Conservation (phyloP, 1,284 basidiomycete species). For the Trichosporon sp. region DNA sequence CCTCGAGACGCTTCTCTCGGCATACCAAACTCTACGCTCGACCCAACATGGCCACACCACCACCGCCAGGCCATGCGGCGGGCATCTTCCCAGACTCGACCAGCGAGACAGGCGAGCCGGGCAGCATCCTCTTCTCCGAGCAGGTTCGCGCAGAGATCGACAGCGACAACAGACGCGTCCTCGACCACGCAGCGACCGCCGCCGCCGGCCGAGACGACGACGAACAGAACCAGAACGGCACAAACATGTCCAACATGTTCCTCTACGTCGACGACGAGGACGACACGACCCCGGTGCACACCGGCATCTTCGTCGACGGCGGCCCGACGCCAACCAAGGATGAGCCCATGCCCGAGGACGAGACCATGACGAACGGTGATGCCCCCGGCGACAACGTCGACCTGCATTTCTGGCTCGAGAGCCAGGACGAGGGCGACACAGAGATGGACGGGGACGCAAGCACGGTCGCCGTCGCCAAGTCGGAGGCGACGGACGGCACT, state of each 20-base stretch:
- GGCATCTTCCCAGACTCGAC: slow-evolving; percentile 16
- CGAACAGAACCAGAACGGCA: neutral
- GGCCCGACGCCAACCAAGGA: slow-evolving; percentile 15
- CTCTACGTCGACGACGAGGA: slow-evolving; percentile 5
- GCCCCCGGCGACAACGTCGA: slow-evolving; percentile 27
- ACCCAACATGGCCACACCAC: slow-evolving; percentile 1
- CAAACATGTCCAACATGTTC: neutral
- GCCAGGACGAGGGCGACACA: slow-evolving; percentile 21
- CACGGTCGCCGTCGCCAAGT: neutral
- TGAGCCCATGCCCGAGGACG: slow-evolving; percentile 26
- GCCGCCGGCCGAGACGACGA: neutral
- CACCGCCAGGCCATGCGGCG: neutral
- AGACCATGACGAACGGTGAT: slow-evolving; percentile 20
- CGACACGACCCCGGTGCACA: neutral
- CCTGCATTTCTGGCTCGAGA: slow-evolving; percentile 33
- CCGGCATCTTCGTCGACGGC: slow-evolving; percentile 4
- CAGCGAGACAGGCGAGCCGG: slow-evolving; percentile 28
- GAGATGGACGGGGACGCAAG: neutral
- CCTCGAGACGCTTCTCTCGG: neutral
- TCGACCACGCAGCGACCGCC: slow-evolving; percentile 5
- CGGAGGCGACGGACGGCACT: neutral
- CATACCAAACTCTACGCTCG: neutral
- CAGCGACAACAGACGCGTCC: neutral
- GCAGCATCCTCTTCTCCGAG: slow-evolving; percentile 41
- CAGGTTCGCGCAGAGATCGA: slow-evolving; percentile 19